Base-by-base conservation (phyloP, 495 filamentous ascomycete genomes). In the Xylaria telfairii region DNA sequence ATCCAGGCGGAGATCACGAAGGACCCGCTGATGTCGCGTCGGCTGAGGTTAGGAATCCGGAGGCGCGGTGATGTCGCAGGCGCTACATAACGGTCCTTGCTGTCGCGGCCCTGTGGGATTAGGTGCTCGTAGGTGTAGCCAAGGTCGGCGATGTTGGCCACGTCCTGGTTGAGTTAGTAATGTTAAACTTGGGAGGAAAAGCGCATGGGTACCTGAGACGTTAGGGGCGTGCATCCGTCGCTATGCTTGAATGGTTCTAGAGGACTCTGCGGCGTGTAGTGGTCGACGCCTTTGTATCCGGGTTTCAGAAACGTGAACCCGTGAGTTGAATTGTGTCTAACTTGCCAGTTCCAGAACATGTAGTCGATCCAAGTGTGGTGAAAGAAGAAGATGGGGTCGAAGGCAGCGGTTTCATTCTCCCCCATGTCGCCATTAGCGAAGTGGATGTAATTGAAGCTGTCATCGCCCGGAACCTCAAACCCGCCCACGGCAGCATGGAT, bases 311-410 rank as follows among this genome's bases (percentile, higher is more conserved):
- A 26, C 4, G 56, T 51, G 19, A 72, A 21, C n/a, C 32, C 46
- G 10, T 57, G 53, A 5, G 68, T 76, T 1, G 19, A 15, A 24
- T 42, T 26, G 24, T 77, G 71, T 15, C 72, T 73, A 34, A 72
- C 70, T 53, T 80, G 77, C 78, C 78, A 80, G 17, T 42, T 37
- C 78, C 78, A 80, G 67, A 79, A 80, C 26, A 70, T 39, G n/a
- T 47, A 60, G 69, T 80, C 78, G 61, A 80, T 73, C 34, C 73
- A 77, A 51, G 63, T 71, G 34, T 80, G 78, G 62, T 80, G 77
- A 59, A 79, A 76, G 67, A 69, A 79, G 68, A 80, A 80, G 62
- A 80, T 75, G 26, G 75, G 78, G 57, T 80, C 78, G 47, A 80
- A 78, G 21, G 61, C 41, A 1, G 78, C 75, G 19, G 75, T 80